Conservation (phyloP, 1,284 basidiomycete genomes). For the Athelia sp. region DNA sequence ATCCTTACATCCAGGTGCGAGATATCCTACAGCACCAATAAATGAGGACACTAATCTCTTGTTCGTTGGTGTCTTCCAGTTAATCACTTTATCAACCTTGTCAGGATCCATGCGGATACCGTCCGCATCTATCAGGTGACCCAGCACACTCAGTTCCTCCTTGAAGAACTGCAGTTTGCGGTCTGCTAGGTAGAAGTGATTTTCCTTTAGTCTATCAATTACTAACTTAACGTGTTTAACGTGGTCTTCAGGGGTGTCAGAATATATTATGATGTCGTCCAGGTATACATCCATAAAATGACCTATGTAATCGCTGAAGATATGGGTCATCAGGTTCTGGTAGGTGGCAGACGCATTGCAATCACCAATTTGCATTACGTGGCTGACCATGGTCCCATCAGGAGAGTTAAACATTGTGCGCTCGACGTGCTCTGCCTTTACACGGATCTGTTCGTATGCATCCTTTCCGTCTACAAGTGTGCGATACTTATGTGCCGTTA, state of each 20-base stretch:
- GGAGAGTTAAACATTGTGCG: conserved; percentile 22
- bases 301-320: conserved; percentile 15
- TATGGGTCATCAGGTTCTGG: conserved; percentile 28
- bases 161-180: neutral
- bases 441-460: conserved; percentile 29
- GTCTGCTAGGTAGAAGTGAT: neutral
- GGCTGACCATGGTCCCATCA: conserved; percentile 30
- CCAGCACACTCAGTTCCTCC: neutral
- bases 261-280: neutral
- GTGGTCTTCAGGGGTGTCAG: neutral
- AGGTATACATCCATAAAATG: neutral
- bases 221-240: neutral
- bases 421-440: conserved; percentile 21
- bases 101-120: neutral
- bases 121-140: neutral
- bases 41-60: conserved; percentile 15
- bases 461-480: conserved; percentile 23
- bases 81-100: neutral
- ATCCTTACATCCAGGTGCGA: conserved; percentile 13
- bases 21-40: conserved; percentile 20
- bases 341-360: conserved; percentile 31
- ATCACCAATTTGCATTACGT: conserved; percentile 31
- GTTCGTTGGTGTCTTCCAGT: neutral
- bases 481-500: conserved; percentile 10
- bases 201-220: neutral